A percentile compares a stretch with the other conserved stretches of the same genome.
These are phyloP conservation scores for Coemansia aciculifera DNA, from an alignment of 192 early-diverging fungal genomes.

Conservation along the genomic window DNA sequence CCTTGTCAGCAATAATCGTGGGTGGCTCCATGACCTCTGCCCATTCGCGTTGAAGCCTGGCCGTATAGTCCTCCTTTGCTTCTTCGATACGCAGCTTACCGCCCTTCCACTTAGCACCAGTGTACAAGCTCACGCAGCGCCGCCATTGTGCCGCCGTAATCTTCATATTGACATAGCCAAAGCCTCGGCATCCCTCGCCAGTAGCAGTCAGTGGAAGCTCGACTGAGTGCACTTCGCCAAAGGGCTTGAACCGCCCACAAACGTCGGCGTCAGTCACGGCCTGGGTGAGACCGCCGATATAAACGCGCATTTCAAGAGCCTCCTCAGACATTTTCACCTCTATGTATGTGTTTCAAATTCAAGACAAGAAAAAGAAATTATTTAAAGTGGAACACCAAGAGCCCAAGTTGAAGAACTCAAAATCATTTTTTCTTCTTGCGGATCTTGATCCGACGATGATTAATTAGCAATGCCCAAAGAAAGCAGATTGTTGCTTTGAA, in stretches of 20 bases:
- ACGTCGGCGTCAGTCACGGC: slow-evolving; percentile 60
- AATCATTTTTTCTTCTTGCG: not conserved
- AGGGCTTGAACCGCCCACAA: slow-evolving; percentile 67
- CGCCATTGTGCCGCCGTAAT: slow-evolving; percentile 67
- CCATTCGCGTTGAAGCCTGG: slow-evolving; percentile 56
- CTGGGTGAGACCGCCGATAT: slow-evolving; percentile 73
- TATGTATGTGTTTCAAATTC: no score
- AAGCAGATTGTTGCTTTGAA: no score
- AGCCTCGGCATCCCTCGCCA: slow-evolving; percentile 60
- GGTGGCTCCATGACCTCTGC: slow-evolving; percentile 19
- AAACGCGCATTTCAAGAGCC: slow-evolving; percentile 62
- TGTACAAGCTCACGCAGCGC: slow-evolving; percentile 70
- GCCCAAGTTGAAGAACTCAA: no score
- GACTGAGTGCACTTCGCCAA: slow-evolving; percentile 60
- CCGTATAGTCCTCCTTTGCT: slow-evolving; percentile 70
- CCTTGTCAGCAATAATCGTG: slow-evolving; percentile 23
- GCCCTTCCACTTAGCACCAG: slow-evolving; percentile 86
- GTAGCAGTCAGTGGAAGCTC: slow-evolving; percentile 12
- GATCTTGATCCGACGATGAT: not conserved
- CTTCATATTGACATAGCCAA: slow-evolving; percentile 70
- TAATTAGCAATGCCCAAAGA: not conserved
- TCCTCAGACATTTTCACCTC: slow-evolving; percentile 24
- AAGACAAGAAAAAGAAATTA: not conserved
- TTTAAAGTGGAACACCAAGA: not conserved
- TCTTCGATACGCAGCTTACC: slow-evolving; percentile 73